These are phyloP conservation scores for Passiflora organensis DNA, from an alignment of 345 rosid genomes.

Conservation along the genomic window DNA sequence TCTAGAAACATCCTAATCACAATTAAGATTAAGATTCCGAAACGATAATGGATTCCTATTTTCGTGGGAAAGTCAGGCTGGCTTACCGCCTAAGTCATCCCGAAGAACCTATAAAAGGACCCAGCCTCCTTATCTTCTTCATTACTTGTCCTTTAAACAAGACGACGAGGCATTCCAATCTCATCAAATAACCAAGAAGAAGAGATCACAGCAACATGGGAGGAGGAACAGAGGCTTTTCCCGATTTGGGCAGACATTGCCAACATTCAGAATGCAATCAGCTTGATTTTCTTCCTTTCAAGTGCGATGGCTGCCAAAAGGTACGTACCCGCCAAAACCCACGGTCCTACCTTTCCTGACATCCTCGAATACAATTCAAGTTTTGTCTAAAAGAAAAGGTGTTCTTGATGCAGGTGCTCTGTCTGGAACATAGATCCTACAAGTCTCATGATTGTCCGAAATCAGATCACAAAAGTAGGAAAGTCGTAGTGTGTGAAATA, in stretches of 20 bases:
- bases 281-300: slow-evolving; percentile 84
- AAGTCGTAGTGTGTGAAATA: slow-evolving; percentile 58
- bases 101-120: slow-evolving; percentile 7
- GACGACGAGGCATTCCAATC: neutral
- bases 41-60: neutral
- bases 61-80: slow-evolving; percentile 18
- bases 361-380: neutral
- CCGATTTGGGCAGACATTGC: slow-evolving; percentile 73
- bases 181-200: neutral
- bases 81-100: slow-evolving; percentile 42
- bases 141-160: neutral
- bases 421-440: slow-evolving; percentile 65
- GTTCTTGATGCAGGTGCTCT: slow-evolving; percentile 72
- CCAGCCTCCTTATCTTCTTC: neutral
- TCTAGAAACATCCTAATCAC: neutral
- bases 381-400: too few species aligned
- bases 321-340: slow-evolving; percentile 19
- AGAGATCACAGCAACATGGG: slow-evolving; percentile 9
- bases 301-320: slow-evolving; percentile 59
- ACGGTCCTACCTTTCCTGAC: neutral
- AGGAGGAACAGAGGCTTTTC: slow-evolving; percentile 92
- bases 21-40: neutral
- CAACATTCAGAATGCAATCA: slow-evolving; percentile 63
- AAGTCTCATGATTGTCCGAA: slow-evolving; percentile 66
- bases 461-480: slow-evolving; percentile 52